Base-by-base conservation (phyloP, 2,329 filamentous ascomycete genomes). In the Penicillium digitatum region DNA sequence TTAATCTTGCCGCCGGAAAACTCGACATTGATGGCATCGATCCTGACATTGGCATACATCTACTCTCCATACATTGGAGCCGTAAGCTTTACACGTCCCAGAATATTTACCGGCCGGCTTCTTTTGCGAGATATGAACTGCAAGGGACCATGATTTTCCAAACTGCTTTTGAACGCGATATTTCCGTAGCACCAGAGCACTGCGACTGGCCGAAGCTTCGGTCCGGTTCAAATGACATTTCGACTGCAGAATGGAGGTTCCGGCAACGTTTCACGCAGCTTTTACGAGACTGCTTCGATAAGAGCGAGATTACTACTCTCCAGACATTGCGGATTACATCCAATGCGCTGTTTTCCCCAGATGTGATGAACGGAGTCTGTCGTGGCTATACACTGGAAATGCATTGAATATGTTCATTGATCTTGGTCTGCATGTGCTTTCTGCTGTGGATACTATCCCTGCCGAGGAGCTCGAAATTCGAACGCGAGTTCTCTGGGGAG, bases 21-120 rank as follows among this genome's bases (percentile, higher is more conserved):
- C 75, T 82, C 2, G 80, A 84, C 61, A 82, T 84, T 64, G 81
- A 84, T 60, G 81, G 79, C 0, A 72, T 83, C 1, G 76, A 81
- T 40, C 76, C 80, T 0, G 76, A 81, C 16, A 62, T 82, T 2
- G 80, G 75, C 9, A 78, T 81, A 70, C 78, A 82, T 47, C 66
- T 83, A 1, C 68, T 83, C 0, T 74, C 74, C 0, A 68, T 83
- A 0, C 78, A 82, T 49, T 82, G 79, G 78, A 82, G 79, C 60
- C 75, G 80, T 14, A 80, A 82, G 55, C 78, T 81, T 49, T 75
- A 80, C 47, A 74, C 77, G 5, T 72, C 73, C 37, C 63, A 77
- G 4, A 70, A 81, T 29, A 78, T 76, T 1, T 82, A 83, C 61
- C 76, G 81, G 0, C 77, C 81, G 1, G 76, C 72, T 0, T 82